These are phyloP conservation scores for Aspergillus ochraceoroseus DNA, from an alignment of 2,329 filamentous ascomycete genomes.

Conservation along the genomic window DNA sequence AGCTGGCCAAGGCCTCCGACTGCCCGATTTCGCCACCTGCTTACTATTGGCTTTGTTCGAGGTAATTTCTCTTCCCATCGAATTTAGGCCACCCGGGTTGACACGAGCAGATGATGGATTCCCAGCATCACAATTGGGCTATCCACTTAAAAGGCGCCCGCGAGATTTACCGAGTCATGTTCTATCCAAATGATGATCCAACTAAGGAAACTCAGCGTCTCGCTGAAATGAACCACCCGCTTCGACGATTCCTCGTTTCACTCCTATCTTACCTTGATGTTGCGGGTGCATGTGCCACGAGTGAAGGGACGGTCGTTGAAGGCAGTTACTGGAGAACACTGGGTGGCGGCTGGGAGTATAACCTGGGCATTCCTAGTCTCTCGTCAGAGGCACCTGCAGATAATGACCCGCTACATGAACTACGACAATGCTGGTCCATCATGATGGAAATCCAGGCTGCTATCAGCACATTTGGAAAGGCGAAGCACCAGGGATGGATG, in stretches of 20 bases:
- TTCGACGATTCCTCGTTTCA: slow-evolving; percentile 38
- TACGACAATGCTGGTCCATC: slow-evolving; percentile 30
- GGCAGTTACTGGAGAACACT: slow-evolving; percentile 39
- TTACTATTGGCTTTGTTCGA: slow-evolving; percentile 35
- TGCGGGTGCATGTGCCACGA: slow-evolving; percentile 38
- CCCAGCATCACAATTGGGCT: slow-evolving; percentile 37
- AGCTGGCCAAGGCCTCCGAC: slow-evolving; percentile 23
- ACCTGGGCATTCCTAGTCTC: slow-evolving; percentile 32
- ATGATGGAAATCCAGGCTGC: slow-evolving; percentile 36
- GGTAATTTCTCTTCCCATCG: slow-evolving; percentile 19
- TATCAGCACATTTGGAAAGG: slow-evolving; percentile 33
- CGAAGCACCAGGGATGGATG: slow-evolving; percentile 30
- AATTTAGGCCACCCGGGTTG: slow-evolving; percentile 4
- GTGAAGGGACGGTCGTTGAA: slow-evolving; percentile 36
- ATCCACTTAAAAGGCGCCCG: slow-evolving; percentile 40
- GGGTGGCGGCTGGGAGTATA: slow-evolving; percentile 39
- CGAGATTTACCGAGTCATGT: slow-evolving; percentile 36
- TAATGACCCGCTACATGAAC: slow-evolving; percentile 24
- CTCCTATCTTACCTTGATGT: slow-evolving; percentile 40
- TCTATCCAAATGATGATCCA: slow-evolving; percentile 26
- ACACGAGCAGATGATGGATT: slow-evolving; percentile 36
- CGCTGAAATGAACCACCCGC: slow-evolving; percentile 32
- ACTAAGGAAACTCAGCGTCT: slow-evolving; percentile 27
- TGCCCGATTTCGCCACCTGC: slow-evolving; percentile 35
- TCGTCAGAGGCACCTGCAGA: slow-evolving; percentile 21